Percentiles rank a stretch among this genome's conserved stretches.
phyloP scores from a whole-genome alignment of 495 filamentous ascomycete species.

The Lepraria neglecta region DNA sequence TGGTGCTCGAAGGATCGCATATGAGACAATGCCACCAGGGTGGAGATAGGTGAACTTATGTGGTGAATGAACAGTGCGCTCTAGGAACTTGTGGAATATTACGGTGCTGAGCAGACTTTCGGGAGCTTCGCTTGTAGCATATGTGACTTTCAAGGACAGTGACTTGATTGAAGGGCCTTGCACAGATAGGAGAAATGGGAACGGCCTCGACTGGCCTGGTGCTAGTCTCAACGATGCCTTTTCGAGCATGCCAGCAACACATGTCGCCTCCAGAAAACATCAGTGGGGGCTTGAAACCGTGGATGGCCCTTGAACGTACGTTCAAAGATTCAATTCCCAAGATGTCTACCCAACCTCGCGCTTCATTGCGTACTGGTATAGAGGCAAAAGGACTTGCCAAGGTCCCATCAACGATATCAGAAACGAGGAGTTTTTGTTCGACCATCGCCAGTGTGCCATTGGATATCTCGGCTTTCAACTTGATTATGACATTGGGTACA shows the following conservation, averaged over 20 bases:
- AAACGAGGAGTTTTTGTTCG: conserved; percentile 37
- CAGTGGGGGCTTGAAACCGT: conserved; percentile 14
- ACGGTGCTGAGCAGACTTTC: conserved; percentile 6
- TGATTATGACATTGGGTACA: conserved; percentile 37
- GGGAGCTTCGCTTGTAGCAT: conserved; percentile 6
- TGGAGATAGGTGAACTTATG: conserved; percentile 54
- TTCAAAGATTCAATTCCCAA: conserved; percentile 27
- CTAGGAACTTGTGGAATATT: not conserved
- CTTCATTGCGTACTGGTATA: conserved; percentile 45
- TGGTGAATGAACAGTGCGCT: conserved; percentile 28
- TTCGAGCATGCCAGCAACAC: conserved; percentile 23
- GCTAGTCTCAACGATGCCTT: conserved; percentile 31
- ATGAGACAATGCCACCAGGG: conserved; percentile 52
- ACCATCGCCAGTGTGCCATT: conserved; percentile 32
- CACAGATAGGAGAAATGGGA: conserved; percentile 30
- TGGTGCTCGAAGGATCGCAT: conserved; percentile 54
- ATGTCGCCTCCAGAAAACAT: conserved; percentile 16
- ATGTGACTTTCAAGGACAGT: conserved; percentile 11
- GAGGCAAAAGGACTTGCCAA: conserved; percentile 44
- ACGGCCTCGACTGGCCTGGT: conserved; percentile 40
- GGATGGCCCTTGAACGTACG: conserved; percentile 31
- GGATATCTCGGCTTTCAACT: conserved; percentile 31
- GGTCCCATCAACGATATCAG: conserved; percentile 43
- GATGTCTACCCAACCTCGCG: conserved; percentile 34
- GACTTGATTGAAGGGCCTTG: not conserved